Evolutionary conservation across 2,329 filamentous ascomycete genomes (phyloP), one percentile per base, ranked within the genome.

Genomic region (Monilinia polystroma): DNA sequence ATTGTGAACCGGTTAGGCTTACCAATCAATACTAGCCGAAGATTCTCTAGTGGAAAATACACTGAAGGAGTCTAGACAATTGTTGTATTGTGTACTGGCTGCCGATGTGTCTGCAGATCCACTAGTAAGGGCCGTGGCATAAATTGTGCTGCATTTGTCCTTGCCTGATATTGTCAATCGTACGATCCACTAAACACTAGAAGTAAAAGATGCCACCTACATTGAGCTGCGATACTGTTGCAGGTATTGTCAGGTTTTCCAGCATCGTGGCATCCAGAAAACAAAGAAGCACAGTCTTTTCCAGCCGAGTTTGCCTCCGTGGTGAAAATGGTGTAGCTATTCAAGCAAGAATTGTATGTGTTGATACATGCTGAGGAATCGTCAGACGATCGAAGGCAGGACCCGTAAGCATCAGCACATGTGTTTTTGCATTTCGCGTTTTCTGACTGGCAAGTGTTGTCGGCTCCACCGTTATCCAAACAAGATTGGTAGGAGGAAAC

Each of bases 101-200:
- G 67, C 53, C 2, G 54, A 45, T 0, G 55, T 54, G 35, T 69
- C 67, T 49, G 66, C 29, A 5, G 26, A 62, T n/a, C 67, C 67
- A 51, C 67, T 69, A 2, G 67, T 67, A 6, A 69, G 53, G 20
- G 65, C 67, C 14, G 67, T 69, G 16, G 60, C 66, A 26, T 69
- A 69, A 18, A 69, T 69, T 14, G 67, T 69, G 38, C 65, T 67
- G 26, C 67, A 69, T 57, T 69, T 69, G 55, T 69, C 67, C 58
- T 69, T 69, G 60, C 67, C 57, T 60, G 20, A 6, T 12, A 7
- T 49, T 12, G 45, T 60, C 16, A 60, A 45, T 60, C 18, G 16
- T 38, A 12, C 20, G 7, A 18, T 60, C 20, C 8, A 18, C n/a
- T 12, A 11, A 23, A 47, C 14, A 51, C 1, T 26, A n/a, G n/a